phyloP scores from a whole-genome alignment of 306 rosid species.

The Potentilla sterilis region DNA sequence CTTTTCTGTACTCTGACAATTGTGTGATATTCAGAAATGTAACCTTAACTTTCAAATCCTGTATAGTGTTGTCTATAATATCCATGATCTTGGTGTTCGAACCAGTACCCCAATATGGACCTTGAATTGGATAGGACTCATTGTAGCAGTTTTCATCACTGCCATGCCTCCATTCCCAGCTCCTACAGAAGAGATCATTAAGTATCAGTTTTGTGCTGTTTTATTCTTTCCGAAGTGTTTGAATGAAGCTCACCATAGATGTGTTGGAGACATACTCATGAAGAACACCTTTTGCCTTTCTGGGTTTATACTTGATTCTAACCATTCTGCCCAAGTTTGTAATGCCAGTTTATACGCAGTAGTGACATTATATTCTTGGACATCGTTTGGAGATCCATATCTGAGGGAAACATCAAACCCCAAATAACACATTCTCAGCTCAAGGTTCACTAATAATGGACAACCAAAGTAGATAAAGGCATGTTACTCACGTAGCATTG shows the following conservation, averaged over 20 bases:
- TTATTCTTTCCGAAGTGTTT: neutral
- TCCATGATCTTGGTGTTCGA: constrained; percentile 81
- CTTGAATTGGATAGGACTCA: constrained; percentile 64
- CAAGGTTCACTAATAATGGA: neutral
- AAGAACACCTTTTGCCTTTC: constrained; percentile 64
- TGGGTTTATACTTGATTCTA: constrained; percentile 61
- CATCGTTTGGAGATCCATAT: constrained; percentile 53
- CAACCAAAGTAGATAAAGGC: neutral
- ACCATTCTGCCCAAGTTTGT: constrained; percentile 87
- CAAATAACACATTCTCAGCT: constrained; percentile 3
- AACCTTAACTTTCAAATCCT: constrained; percentile 48
- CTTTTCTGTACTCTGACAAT: constrained; percentile 81
- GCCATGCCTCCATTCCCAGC: constrained; percentile 89
- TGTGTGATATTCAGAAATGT: constrained; percentile 75
- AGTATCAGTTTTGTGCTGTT: neutral
- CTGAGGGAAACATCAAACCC: constrained; percentile 37
- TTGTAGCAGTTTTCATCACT: constrained; percentile 73
- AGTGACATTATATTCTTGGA: constrained; percentile 71
- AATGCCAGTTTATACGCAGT: constrained; percentile 79
- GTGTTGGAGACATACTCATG: constrained; percentile 95
- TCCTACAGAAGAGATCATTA: constrained; percentile 41
- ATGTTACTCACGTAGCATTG: constrained; percentile 65
- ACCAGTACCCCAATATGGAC: constrained; percentile 79
- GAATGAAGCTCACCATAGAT: constrained; percentile 60
- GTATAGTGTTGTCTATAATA: constrained; percentile 39